Conservation (phyloP, 306 rosid genomes). For the Prunus mira region DNA sequence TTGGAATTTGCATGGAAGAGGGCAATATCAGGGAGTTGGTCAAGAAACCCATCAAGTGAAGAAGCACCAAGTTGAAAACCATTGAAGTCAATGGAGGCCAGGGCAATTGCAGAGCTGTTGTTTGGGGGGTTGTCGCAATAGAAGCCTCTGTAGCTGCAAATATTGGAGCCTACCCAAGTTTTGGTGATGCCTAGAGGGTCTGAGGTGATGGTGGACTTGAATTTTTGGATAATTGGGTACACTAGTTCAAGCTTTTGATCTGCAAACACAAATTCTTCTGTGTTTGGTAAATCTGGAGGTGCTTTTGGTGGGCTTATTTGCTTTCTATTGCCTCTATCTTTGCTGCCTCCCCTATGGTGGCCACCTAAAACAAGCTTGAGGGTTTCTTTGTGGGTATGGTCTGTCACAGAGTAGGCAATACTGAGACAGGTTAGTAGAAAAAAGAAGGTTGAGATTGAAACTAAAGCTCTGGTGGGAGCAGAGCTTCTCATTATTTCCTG, state of each 20-base stretch:
- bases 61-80: slow-evolving; percentile 69
- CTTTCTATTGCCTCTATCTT: background rate
- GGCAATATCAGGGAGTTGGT: slow-evolving; percentile 77
- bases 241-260: slow-evolving; percentile 63
- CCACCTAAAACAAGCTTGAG: background rate
- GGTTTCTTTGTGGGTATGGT: slow-evolving; percentile 7
- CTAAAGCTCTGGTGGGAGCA: slow-evolving; percentile 11
- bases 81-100: slow-evolving; percentile 81
- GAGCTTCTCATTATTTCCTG: slow-evolving; percentile 31
- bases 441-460: slow-evolving; percentile 28
- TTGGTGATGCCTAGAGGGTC: slow-evolving; percentile 68
- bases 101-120: slow-evolving; percentile 59
- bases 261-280: slow-evolving; percentile 38
- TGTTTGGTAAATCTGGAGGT: slow-evolving; percentile 6
- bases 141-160: slow-evolving; percentile 79
- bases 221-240: slow-evolving; percentile 75
- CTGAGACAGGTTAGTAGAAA: slow-evolving; percentile 31
- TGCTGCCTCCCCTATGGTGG: slow-evolving; percentile 5
- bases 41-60: slow-evolving; percentile 75
- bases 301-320: background rate
- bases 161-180: slow-evolving; percentile 74
- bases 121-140: slow-evolving; percentile 74
- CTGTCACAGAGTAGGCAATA: slow-evolving; percentile 23
- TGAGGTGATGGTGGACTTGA: slow-evolving; percentile 66
- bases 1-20: slow-evolving; percentile 90